These are phyloP conservation scores for Metschnikowia cerradonensis DNA, from an alignment of 805 yeast genomes.

Conservation along the genomic window DNA sequence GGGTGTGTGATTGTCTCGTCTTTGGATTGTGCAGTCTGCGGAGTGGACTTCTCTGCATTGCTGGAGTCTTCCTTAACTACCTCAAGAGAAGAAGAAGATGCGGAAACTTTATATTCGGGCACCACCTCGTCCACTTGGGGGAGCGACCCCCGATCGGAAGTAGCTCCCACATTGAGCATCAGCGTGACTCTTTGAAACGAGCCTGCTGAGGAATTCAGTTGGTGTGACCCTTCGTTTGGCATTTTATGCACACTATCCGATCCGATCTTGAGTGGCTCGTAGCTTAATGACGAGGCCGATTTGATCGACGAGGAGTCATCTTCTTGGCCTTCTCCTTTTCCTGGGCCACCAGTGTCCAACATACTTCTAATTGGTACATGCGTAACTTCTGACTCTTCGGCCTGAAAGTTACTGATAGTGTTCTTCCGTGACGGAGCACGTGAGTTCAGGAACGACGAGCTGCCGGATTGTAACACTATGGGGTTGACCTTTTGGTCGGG, in stretches of 20 bases:
- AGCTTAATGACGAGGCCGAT: constrained; percentile 25
- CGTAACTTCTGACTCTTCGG: constrained; percentile 14
- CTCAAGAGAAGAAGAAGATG: constrained; percentile 7
- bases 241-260: constrained; percentile 7
- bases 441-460: constrained; percentile 21
- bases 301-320: constrained; percentile 20
- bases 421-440: constrained; percentile 32
- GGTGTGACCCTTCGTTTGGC: constrained; percentile 12
- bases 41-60: not conserved
- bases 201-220: constrained; percentile 10
- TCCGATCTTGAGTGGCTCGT: constrained; percentile 17
- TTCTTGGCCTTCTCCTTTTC: not conserved
- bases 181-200: constrained; percentile 21
- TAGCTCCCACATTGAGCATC: constrained; percentile 26
- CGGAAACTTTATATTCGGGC: not conserved
- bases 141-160: constrained; percentile 4
- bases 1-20: not conserved
- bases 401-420: constrained; percentile 17
- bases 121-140: constrained; percentile 6
- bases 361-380: constrained; percentile 35
- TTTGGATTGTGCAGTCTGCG: not conserved
- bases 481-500: constrained; percentile 37
- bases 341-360: constrained; percentile 29
- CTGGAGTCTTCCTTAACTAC: constrained; percentile 9
- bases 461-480: constrained; percentile 20